These are phyloP conservation scores for Calocybe gambosa DNA, from an alignment of 1,284 basidiomycete species.

Conservation along the genomic window DNA sequence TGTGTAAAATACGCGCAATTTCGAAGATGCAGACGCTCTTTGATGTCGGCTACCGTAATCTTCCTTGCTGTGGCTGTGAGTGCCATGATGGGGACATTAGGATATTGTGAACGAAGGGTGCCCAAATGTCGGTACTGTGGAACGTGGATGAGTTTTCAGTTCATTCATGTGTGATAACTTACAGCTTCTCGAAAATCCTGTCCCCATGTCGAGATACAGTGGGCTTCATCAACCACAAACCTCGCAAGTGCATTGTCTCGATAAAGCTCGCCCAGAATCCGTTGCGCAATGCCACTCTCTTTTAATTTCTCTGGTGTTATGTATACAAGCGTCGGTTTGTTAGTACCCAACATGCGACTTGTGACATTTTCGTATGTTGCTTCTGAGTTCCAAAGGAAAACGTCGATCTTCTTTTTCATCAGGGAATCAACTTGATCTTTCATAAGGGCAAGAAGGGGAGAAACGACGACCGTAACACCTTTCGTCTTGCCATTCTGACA, in stretches of 20 bases:
- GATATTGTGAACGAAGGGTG: constrained; percentile 67
- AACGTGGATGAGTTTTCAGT: constrained; percentile 8
- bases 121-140: constrained; percentile 64
- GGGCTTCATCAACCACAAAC: constrained; percentile 96
- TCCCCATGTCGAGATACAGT: constrained; percentile 87
- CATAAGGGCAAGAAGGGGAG: constrained; percentile 88
- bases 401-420: constrained; percentile 61
- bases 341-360: constrained; percentile 33
- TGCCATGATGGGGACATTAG: constrained; percentile 87
- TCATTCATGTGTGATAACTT: constrained; percentile 21
- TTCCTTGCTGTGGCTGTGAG: constrained; percentile 91
- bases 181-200: constrained; percentile 77
- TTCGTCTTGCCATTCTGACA: constrained; percentile 65
- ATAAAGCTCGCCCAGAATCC: constrained; percentile 56
- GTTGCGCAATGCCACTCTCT: constrained; percentile 52
- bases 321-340: constrained; percentile 71
- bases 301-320: constrained; percentile 91
- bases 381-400: constrained; percentile 68
- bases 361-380: constrained; percentile 39
- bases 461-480: constrained; percentile 89
- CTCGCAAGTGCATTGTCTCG: constrained; percentile 61
- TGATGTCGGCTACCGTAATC: constrained; percentile 76
- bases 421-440: constrained; percentile 82
- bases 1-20: constrained; percentile 59
- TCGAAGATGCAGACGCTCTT: constrained; percentile 59